These are phyloP conservation scores for Adansonia gregorii DNA, from an alignment of 441 rosid species.

Conservation along the genomic window DNA sequence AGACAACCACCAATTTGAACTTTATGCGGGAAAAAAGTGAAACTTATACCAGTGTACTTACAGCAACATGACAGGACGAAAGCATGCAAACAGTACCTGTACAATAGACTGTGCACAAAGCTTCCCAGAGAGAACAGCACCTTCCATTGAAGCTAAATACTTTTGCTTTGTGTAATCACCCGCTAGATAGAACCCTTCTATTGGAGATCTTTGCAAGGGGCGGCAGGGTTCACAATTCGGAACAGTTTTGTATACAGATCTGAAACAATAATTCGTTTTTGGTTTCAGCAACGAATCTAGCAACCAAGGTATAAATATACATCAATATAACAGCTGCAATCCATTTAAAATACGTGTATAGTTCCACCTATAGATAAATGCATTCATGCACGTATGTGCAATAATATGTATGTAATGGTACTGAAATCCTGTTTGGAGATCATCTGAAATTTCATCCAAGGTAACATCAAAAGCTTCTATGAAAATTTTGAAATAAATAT, in stretches of 20 bases:
- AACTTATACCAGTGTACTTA: background rate
- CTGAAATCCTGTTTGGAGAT: slow-evolving; percentile 15
- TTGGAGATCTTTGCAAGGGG: slow-evolving; percentile 85
- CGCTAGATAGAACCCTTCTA: slow-evolving; percentile 84
- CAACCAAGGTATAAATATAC: background rate
- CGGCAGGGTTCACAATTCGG: slow-evolving; percentile 93
- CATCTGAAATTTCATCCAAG: background rate
- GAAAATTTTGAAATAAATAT: background rate
- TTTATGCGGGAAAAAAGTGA: background rate
- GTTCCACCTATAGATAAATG: background rate
- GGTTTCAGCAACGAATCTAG: slow-evolving; percentile 8
- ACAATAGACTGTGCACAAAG: slow-evolving; percentile 79
- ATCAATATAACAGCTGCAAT: background rate
- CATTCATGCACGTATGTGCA: background rate
- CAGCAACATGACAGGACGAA: background rate
- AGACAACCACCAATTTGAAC: background rate
- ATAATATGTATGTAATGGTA: background rate
- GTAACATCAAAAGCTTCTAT: background rate
- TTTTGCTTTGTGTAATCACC: slow-evolving; percentile 96
- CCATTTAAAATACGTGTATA: background rate
- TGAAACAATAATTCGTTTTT: slow-evolving; percentile 37
- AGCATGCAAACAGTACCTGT: slow-evolving; percentile 51
- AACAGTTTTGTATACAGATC: slow-evolving; percentile 88
- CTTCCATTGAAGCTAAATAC: slow-evolving; percentile 98
- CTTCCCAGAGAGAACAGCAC: slow-evolving; percentile 95